Conservation (phyloP, 495 filamentous ascomycete species). For the Aspergillus conjunctus region DNA sequence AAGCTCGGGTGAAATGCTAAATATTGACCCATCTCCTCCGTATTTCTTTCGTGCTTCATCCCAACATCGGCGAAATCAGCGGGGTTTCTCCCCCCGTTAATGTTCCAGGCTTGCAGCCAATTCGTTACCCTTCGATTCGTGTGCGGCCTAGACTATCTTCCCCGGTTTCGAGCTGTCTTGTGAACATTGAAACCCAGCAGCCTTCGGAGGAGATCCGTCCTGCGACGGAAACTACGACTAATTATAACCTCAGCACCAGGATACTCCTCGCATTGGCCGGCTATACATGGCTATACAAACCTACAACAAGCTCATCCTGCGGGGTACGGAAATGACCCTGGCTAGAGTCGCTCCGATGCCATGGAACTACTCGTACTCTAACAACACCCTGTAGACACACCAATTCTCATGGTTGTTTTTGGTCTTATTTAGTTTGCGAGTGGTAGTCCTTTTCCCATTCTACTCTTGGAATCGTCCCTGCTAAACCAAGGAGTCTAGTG, state of each 20-base stretch:
- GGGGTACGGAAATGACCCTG: not conserved
- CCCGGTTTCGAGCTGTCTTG: not conserved
- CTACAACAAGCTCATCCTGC: not conserved
- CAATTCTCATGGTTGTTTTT: no score
- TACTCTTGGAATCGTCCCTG: not conserved
- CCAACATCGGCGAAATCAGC: conserved; percentile 29
- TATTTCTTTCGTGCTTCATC: conserved; percentile 43
- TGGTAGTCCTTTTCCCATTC: not conserved
- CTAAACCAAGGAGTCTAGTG: not conserved
- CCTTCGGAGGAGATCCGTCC: not conserved
- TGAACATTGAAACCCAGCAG: not conserved
- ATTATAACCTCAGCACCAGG: not conserved
- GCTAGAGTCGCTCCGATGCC: not conserved
- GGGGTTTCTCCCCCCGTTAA: conserved; percentile 32
- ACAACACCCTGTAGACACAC: no score
- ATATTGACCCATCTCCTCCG: conserved; percentile 37
- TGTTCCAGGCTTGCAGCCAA: conserved; percentile 35
- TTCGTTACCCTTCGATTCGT: conserved; percentile 29
- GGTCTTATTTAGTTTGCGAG: not conserved
- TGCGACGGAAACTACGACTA: not conserved
- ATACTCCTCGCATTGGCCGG: no score
- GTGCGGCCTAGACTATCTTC: conserved; percentile 4
- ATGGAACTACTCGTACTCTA: no score
- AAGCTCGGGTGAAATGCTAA: conserved; percentile 19
- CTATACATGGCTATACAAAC: not conserved